These are phyloP conservation scores for Lumnitzera littorea DNA, from an alignment of 345 rosid species.

Conservation along the genomic window DNA sequence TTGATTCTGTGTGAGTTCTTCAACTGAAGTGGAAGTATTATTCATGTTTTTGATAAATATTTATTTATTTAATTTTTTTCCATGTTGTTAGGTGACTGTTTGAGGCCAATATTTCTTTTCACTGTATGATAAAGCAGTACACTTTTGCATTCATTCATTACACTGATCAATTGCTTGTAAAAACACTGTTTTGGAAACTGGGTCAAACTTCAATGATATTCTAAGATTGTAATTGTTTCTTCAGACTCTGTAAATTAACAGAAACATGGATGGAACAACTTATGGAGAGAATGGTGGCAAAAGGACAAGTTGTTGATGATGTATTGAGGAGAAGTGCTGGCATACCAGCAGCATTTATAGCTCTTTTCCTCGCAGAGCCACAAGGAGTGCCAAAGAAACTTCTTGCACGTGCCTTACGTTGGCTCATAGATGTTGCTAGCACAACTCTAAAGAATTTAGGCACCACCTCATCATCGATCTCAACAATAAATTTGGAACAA, in stretches of 20 bases:
- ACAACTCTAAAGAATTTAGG: constrained; percentile 33
- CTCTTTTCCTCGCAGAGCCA: constrained; percentile 90
- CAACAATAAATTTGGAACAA: constrained; percentile 17
- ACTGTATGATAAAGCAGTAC: too few relatives aligned
- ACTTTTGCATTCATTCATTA: too few relatives aligned
- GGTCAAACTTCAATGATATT: too few relatives aligned
- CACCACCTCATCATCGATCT: constrained; percentile 19
- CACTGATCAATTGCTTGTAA: too few relatives aligned
- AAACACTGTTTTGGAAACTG: too few relatives aligned
- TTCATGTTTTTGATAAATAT: too few relatives aligned
- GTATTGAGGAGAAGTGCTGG: constrained; percentile 97
- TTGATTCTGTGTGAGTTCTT: too few relatives aligned
- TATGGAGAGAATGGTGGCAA: constrained; percentile 81
- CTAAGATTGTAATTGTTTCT: constrained; percentile 8
- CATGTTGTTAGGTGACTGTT: too few relatives aligned
- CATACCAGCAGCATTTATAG: constrained; percentile 92
- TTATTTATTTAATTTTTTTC: too few relatives aligned
- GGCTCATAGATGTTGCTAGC: constrained; percentile 79
- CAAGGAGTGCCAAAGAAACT: constrained; percentile 94
- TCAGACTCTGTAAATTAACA: constrained; percentile 81
- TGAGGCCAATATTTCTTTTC: too few relatives aligned
- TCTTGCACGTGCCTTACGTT: constrained; percentile 70
- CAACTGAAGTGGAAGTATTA: too few relatives aligned
- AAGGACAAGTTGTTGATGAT: constrained; percentile 91
- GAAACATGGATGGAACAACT: constrained; percentile 94